Conservation (phyloP, 345 rosid genomes). For the Rhodamnia argentea region DNA sequence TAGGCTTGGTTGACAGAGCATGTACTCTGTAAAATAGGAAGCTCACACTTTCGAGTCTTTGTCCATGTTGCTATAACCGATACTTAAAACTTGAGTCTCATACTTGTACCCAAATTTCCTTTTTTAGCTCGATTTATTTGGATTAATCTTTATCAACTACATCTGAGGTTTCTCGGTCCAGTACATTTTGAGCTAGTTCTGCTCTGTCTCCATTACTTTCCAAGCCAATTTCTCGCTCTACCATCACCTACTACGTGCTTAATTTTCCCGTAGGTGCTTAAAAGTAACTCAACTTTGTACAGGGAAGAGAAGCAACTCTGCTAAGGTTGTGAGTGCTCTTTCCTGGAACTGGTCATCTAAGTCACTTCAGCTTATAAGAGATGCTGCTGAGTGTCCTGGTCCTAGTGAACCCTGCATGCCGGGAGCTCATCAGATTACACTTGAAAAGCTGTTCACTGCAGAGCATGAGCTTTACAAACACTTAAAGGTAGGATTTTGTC, state of each 20-base stretch:
- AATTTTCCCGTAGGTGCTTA: neutral
- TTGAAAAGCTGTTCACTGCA: constrained; percentile 58
- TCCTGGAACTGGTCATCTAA: constrained; percentile 93
- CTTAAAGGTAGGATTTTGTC: constrained; percentile 44
- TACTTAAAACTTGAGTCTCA: neutral
- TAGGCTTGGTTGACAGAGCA: neutral
- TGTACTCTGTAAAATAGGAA: neutral
- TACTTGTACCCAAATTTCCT: neutral
- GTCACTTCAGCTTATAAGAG: constrained; percentile 45
- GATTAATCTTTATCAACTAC: neutral
- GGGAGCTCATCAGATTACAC: constrained; percentile 78
- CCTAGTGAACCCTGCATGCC: constrained; percentile 65
- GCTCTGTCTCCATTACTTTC: neutral
- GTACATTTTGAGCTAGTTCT: neutral
- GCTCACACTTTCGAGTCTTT: neutral
- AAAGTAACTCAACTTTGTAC: constrained; percentile 1
- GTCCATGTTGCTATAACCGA: neutral
- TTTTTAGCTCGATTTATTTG: neutral
- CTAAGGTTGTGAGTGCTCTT: constrained; percentile 83
- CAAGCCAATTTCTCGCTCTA: neutral
- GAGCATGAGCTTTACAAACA: constrained; percentile 83
- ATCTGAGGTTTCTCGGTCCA: neutral
- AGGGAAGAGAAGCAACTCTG: constrained; percentile 78
- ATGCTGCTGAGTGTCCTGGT: constrained; percentile 17
- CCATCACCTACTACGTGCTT: neutral